Base-by-base conservation (phyloP, 441 rosid species). In the Populus hybrid region DNA sequence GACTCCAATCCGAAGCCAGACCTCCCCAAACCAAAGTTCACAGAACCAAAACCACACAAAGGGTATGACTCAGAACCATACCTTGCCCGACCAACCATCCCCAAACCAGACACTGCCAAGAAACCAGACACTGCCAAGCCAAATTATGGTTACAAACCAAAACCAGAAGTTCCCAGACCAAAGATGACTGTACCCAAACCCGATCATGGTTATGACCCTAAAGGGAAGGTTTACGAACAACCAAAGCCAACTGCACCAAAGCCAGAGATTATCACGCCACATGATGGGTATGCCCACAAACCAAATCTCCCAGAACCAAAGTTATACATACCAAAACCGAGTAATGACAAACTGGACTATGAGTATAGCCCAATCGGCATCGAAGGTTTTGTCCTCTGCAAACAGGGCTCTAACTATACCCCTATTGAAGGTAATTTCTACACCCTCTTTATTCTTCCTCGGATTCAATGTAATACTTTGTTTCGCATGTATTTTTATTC, bases 341-440 rank as follows among this genome's bases (percentile, higher is more conserved):
- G 64, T 4, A 30, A 70, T 32, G 67, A 36, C 12, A 63, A 72
- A 65, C 32, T 35, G 5, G 67, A 23, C 28, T 36, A 38, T 75
- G 64, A 38, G 4, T 50, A 68, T 34, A 10, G 30, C 21, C 54
- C 78, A 12, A 69, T 78, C 11, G 80, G 80, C 38, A 57, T 82
- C 24, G 76, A 85, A 83, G 89, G 89, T 34, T 80, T 82, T 57
- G 76, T 84, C 50, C 59, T 79, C 10, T 79, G 89, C 76, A 85
- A 81, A 87, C 85, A 84, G 40, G 84, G 81, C 72, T 24, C 81
- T 24, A 67, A 75, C 16, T 77, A 67, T 57, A 70, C 63, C 73
- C 89, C 89, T 28, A 21, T 88, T 34, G 63, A 75, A 74, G 90
- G 89, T 83, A 30, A 73, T 78, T 11, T 75, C 30, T 24, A 23